These are phyloP conservation scores for Eurotiales sp. DNA, from an alignment of 2,329 filamentous ascomycete genomes.

Conservation along the genomic window DNA sequence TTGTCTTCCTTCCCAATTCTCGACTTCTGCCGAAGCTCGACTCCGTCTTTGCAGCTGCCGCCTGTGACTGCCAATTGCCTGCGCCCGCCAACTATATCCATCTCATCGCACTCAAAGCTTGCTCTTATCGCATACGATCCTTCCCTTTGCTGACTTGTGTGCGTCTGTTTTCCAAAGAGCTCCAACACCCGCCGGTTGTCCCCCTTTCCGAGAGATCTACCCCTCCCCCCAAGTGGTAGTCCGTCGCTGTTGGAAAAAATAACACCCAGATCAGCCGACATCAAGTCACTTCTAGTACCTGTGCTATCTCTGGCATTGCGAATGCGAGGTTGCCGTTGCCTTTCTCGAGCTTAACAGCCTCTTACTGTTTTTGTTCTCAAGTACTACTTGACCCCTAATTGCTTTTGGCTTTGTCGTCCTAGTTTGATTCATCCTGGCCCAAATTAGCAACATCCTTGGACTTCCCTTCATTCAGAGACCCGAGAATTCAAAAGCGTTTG, in stretches of 20 bases:
- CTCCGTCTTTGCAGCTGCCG: constrained; percentile 2
- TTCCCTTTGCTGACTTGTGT: constrained; percentile 16
- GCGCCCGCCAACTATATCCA: neutral
- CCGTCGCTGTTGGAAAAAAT: constrained; percentile 2
- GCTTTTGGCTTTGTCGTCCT: constrained; percentile 14
- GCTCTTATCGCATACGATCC: constrained; percentile 20
- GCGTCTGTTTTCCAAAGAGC: neutral
- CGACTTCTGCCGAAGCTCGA: constrained; percentile 19
- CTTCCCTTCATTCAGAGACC: constrained; percentile 5
- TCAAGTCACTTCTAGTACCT: neutral
- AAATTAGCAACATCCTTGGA: constrained; percentile 3
- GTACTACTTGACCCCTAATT: neutral
- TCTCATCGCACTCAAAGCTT: constrained; percentile 2
- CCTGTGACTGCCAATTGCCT: constrained; percentile 1
- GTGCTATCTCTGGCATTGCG: neutral
- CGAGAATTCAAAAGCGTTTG: constrained; percentile 6
- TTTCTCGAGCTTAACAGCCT: neutral
- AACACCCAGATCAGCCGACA: neutral
- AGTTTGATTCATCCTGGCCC: constrained; percentile 6
- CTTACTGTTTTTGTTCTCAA: constrained; percentile 3
- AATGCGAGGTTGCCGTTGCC: constrained; percentile 1
- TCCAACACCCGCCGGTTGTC: constrained; percentile 16
- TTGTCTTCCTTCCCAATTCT: constrained; percentile 13
- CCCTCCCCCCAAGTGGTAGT: constrained; percentile 11
- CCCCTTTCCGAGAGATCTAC: constrained; percentile 15